A percentile compares a stretch with the other conserved stretches of the same genome.
These are phyloP conservation scores for Microcyclosporella mali DNA, from an alignment of 2,329 filamentous ascomycete species.

Conservation along the genomic window DNA sequence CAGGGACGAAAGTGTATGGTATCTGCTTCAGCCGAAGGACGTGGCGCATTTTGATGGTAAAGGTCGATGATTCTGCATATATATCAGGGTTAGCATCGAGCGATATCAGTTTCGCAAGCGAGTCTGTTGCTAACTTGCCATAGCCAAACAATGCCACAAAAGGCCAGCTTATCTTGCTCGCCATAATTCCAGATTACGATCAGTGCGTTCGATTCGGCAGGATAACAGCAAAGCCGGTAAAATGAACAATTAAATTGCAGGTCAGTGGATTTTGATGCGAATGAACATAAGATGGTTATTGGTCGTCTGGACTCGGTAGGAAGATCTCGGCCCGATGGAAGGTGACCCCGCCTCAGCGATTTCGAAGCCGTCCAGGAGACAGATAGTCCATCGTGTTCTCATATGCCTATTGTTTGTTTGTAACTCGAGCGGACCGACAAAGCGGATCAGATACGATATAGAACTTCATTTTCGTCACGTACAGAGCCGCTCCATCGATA, in stretches of 20 bases:
- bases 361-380: too few relatives aligned
- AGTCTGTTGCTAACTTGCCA: background rate
- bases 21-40: slow-evolving; percentile 34
- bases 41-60: slow-evolving; percentile 34
- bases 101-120: too few relatives aligned
- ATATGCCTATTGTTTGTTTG: too few relatives aligned
- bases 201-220: too few relatives aligned
- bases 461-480: too few relatives aligned
- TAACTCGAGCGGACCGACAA: too few relatives aligned
- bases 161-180: slow-evolving; percentile 11
- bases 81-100: too few relatives aligned
- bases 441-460: too few relatives aligned
- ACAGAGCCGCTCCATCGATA: too few relatives aligned
- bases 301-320: background rate
- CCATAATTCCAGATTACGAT: too few relatives aligned
- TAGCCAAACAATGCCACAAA: slow-evolving; percentile 27
- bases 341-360: background rate
- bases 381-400: too few relatives aligned
- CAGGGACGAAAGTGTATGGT: slow-evolving; percentile 35
- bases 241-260: background rate
- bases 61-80: slow-evolving; percentile 17
- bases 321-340: slow-evolving; percentile 2
- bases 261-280: background rate
- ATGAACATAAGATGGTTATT: background rate
- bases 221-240: background rate